Conservation (phyloP, 2,329 filamentous ascomycete species). For the Xylariaceae sp. region DNA sequence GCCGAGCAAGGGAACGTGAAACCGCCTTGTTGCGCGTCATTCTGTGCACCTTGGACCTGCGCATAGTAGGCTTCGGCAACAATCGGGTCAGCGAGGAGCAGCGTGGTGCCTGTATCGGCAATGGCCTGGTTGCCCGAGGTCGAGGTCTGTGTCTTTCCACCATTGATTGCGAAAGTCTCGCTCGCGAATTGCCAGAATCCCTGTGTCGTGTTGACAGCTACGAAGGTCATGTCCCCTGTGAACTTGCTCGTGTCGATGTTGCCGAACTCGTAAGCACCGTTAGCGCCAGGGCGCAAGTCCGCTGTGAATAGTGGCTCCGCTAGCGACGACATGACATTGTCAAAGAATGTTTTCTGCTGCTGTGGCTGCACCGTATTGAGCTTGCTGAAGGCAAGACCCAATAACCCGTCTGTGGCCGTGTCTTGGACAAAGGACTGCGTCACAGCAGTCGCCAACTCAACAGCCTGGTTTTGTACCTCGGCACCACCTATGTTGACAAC, state of each 20-base stretch:
- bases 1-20: slow-evolving; percentile 55
- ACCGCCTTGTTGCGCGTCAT: slow-evolving; percentile 49
- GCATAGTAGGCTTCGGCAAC: slow-evolving; percentile 58
- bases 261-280: slow-evolving; percentile 49
- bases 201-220: slow-evolving; percentile 39
- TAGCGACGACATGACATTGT: slow-evolving; percentile 40
- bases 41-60: slow-evolving; percentile 50
- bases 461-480: slow-evolving; percentile 39
- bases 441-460: slow-evolving; percentile 41
- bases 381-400: slow-evolving; percentile 43
- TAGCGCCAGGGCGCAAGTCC: slow-evolving; percentile 39
- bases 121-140: slow-evolving; percentile 53
- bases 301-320: slow-evolving; percentile 44
- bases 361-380: slow-evolving; percentile 42
- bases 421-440: slow-evolving; percentile 42
- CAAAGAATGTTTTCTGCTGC: slow-evolving; percentile 44
- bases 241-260: slow-evolving; percentile 43
- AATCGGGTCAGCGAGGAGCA: slow-evolving; percentile 62
- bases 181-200: slow-evolving; percentile 49
- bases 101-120: slow-evolving; percentile 66
- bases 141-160: slow-evolving; percentile 41
- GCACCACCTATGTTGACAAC: slow-evolving; percentile 43
- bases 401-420: slow-evolving; percentile 39
- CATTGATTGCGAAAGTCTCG: slow-evolving; percentile 40
- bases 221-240: slow-evolving; percentile 43